Evolutionary conservation across 2,329 filamentous ascomycete genomes (phyloP).

Genomic region (Ascochyta rabiei): DNA sequence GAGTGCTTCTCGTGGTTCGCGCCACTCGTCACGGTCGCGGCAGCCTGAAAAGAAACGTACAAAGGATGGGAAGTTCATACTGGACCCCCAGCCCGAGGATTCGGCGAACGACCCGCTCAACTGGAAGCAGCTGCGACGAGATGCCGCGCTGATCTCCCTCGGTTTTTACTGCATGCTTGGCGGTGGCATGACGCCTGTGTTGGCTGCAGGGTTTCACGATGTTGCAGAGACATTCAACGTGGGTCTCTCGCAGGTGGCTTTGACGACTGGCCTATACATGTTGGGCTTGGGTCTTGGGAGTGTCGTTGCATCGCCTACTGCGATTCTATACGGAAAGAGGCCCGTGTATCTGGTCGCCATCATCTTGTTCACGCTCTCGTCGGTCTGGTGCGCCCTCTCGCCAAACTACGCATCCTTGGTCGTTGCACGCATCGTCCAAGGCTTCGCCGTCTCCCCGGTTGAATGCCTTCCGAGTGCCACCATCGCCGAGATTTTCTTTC

Average conservation of each 20-base stretch:
- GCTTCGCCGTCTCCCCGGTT: slow-evolving; percentile 84
- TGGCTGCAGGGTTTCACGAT: slow-evolving; percentile 87
- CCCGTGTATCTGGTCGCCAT: slow-evolving; percentile 84
- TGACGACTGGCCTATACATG: slow-evolving; percentile 94
- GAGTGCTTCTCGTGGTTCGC: slow-evolving; percentile 30
- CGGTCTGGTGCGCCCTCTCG: slow-evolving; percentile 85
- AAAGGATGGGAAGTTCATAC: slow-evolving; percentile 78
- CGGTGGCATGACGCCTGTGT: slow-evolving; percentile 87
- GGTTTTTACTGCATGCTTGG: slow-evolving; percentile 94
- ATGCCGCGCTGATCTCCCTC: slow-evolving; percentile 78
- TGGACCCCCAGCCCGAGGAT: slow-evolving; percentile 92
- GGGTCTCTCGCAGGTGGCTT: slow-evolving; percentile 72
- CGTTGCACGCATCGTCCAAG: slow-evolving; percentile 83
- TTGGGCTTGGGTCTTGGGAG: slow-evolving; percentile 86
- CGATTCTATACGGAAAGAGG: slow-evolving; percentile 88
- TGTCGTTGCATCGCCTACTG: slow-evolving; percentile 84
- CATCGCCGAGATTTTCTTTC: slow-evolving; percentile 94
- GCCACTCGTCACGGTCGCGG: slow-evolving; percentile 29
- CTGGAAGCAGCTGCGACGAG: slow-evolving; percentile 83
- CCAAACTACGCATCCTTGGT: slow-evolving; percentile 80
- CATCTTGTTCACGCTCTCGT: slow-evolving; percentile 76
- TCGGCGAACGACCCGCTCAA: slow-evolving; percentile 90
- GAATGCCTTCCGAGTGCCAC: slow-evolving; percentile 93
- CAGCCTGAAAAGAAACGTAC: slow-evolving; percentile 71
- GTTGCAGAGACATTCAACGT: slow-evolving; percentile 73